A percentile compares a stretch with the other conserved stretches of the same genome.
phyloP scores from a whole-genome alignment of 352 stramenopile species.

The Phytophthora quininea region DNA sequence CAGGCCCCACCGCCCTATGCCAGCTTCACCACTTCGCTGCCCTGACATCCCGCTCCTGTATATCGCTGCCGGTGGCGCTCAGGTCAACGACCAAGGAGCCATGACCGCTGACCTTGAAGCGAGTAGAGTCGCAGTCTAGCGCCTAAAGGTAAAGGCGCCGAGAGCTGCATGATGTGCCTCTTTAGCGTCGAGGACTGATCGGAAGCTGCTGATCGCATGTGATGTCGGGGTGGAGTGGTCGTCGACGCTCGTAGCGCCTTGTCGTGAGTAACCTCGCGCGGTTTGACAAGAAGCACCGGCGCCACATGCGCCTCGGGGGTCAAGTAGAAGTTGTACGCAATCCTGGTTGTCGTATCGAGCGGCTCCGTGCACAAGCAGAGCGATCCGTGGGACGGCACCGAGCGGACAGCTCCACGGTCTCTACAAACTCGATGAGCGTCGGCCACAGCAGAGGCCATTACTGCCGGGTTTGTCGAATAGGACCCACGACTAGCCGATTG shows the following conservation, averaged over 20 bases:
- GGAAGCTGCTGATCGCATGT: background rate
- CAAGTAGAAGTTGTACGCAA: constrained; percentile 16
- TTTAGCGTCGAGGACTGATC: constrained; percentile 4
- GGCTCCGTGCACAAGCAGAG: constrained; percentile 8
- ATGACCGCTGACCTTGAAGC: constrained; percentile 22
- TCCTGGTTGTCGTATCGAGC: constrained; percentile 26
- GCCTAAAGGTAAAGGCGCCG: constrained; percentile 27
- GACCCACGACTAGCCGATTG: background rate
- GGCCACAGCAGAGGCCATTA: background rate
- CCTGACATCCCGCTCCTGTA: background rate
- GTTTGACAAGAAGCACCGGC: constrained; percentile 3
- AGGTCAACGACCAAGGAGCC: background rate
- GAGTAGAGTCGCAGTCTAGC: constrained; percentile 16
- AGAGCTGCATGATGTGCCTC: constrained; percentile 1
- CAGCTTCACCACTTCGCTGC: background rate
- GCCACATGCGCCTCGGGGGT: background rate
- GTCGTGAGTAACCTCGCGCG: background rate
- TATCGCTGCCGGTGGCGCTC: background rate
- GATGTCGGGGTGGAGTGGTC: background rate
- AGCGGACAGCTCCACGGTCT: too few species aligned
- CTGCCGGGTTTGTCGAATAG: background rate
- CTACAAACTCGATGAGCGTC: background rate
- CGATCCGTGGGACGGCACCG: background rate
- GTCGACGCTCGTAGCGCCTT: constrained; percentile 2
- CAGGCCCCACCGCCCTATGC: background rate